Base-by-base conservation (phyloP, 1,139 yeast species). In the Kurtzmaniella quercitrusa region DNA sequence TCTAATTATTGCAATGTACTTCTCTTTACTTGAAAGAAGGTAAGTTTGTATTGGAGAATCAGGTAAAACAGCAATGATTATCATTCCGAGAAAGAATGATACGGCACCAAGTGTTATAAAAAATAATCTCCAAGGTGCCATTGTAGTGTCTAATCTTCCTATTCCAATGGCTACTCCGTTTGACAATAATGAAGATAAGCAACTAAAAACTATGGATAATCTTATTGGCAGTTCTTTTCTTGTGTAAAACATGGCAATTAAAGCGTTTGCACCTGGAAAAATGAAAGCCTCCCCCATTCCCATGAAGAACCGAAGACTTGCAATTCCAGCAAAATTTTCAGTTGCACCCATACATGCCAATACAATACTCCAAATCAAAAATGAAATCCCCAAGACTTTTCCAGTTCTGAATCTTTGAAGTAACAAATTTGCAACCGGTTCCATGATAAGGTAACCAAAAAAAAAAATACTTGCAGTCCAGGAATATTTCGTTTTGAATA, bases 21-120 rank as follows among this genome's bases (percentile, higher is more conserved):
- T 51, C 45, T 54, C 52, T 33, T 48, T 43, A 33, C 50, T 54
- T 20, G 39, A 42, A 20, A 66, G 65, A 54, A 45, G 68, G 45
- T 65, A 65, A 39, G 50, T 44, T 7, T 43, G 49, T 49, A 45
- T 48, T 11, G 56, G 56, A 5, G 53, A 44, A 38, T 52, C 53
- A 8, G 56, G 56, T 8, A 53, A 22, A 15, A 52, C 23, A 32
- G 47, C 43, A 18, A 35, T 43, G 37, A 48, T 37, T n/a, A 47
- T 20, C 11, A 42, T 34, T 20, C 49, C 42, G 41, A 48, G 46
- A 22, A 42, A 40, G 9, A 45, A 34, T 12, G 55, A 47, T 14
- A 53, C 43, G 3, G 44, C 39, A 14, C 52, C 54, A 36, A 47
- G 45, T 15, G 43, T 34, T 21, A 53, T 33, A 41, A 49, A 53